Evolutionary conservation across 2,329 filamentous ascomycete species (phyloP), one percentile per base, ranked within the genome.

Genomic region (Pezicula rhizophila): DNA sequence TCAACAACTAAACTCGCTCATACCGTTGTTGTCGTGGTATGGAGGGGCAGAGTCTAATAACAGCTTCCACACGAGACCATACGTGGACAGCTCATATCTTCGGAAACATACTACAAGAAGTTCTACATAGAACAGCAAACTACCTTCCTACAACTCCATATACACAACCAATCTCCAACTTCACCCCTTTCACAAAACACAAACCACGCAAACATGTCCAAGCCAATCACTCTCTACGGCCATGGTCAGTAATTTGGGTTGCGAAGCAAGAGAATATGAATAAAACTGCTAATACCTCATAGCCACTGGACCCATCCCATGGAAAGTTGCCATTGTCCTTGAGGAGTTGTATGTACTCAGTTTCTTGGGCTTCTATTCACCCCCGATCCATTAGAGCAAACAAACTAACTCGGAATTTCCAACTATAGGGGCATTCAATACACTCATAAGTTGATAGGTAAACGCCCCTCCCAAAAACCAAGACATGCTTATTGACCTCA

Each of bases 261-360:
- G 8, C 28, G 7, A 31, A 12, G 28, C 3, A 10, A 10, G 11
- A 12, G 11, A 11, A 7, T 31, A 31, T 31, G 28, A 31, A 31
- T 31, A 31, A 10, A 31, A 31, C 8, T 11, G 8, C 28, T 31
- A 31, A 31, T 12, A 31, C 8, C 12, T 10, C 3, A 31, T 2
- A 31, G 25, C 40, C 8, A 11, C 12, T n/a, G 40, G 40, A 5
- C 49, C 49, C 28, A 53, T 52, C 34, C 49, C 52, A 14, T 47
- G 41, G 46, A 73, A 74, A 57, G 66, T 75, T 14, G 62, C 63
- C 48, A 67, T 74, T 49, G 47, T 74, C 38, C 60, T 71, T 43
- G 64, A 70, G 43, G 70, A 73, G 53, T 68, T 74, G 40, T 47
- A 50, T 23, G 23, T 23, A 23, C 23, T 23, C 23, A 23, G 23